These are phyloP conservation scores for Cytospora leucostoma DNA, from an alignment of 2,329 filamentous ascomycete species.

Conservation along the genomic window DNA sequence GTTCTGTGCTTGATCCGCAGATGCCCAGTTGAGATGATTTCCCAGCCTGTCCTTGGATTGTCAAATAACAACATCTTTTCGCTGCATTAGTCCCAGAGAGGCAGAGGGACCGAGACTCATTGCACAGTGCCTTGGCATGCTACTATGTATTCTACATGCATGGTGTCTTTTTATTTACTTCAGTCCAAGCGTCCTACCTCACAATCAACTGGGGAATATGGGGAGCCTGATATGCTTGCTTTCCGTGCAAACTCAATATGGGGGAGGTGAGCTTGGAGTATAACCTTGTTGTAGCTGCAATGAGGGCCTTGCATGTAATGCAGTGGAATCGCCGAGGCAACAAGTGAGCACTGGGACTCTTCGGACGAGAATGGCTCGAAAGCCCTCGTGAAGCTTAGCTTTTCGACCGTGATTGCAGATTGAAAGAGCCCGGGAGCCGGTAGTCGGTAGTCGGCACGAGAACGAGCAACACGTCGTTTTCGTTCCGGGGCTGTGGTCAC, in stretches of 20 bases:
- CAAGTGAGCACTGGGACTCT: background rate
- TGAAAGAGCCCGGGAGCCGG: slow-evolving; percentile 1
- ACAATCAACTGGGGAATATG: background rate
- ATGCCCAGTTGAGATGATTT: no score
- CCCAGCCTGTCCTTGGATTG: no score
- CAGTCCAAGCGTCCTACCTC: background rate
- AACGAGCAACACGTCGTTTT: background rate
- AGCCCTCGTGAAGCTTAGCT: background rate
- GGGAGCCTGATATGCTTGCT: background rate
- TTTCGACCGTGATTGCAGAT: background rate
- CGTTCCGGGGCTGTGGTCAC: background rate
- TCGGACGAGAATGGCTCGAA: background rate
- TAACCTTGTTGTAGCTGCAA: background rate
- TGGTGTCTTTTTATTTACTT: no score
- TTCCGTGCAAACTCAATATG: no score
- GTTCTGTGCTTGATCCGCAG: background rate
- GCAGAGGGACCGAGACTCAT: no score
- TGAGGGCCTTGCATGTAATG: background rate
- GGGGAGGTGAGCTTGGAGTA: background rate
- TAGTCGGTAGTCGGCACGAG: background rate
- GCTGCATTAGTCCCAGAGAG: no score
- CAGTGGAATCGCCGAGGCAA: background rate
- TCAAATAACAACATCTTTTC: no score
- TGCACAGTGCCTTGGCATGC: no score
- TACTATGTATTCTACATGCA: no score